A percentile compares a stretch with the other conserved stretches of the same genome.
phyloP scores from a whole-genome alignment of 352 stramenopile species.

The Globisporangium cylindrosporum region DNA sequence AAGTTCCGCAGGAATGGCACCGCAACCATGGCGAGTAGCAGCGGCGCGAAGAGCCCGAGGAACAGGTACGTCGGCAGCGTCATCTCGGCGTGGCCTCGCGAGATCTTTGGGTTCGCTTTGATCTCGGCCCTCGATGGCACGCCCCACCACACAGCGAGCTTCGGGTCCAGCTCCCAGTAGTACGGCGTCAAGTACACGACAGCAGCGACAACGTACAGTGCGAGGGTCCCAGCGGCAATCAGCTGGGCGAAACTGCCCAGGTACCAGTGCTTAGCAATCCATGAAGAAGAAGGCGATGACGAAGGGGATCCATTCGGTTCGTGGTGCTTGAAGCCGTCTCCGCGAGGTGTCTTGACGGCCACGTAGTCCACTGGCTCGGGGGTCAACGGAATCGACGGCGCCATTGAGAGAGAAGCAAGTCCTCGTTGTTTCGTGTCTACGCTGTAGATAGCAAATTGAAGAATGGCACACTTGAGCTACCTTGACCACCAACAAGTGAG shows the following conservation, averaged over 20 bases:
- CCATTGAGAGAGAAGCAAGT: neutral
- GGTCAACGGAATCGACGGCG: neutral
- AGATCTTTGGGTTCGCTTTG: conserved; percentile 12
- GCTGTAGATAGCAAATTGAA: neutral
- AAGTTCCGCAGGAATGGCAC: conserved; percentile 14
- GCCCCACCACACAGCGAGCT: conserved; percentile 22
- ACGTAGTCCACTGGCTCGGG: conserved; percentile 4
- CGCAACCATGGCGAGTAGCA: conserved; percentile 5
- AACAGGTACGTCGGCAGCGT: conserved; percentile 23
- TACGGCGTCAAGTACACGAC: conserved; percentile 22
- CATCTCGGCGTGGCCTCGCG: conserved; percentile 22
- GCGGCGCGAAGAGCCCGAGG: conserved; percentile 15
- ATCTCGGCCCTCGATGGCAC: conserved; percentile 15
- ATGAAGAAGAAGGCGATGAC: neutral
- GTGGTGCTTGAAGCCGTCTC: neutral
- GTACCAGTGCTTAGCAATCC: conserved; percentile 17
- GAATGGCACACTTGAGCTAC: neutral
- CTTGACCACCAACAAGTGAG: neutral
- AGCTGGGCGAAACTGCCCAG: conserved; percentile 18
- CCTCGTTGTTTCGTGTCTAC: neutral
- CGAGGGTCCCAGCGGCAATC: conserved; percentile 6
- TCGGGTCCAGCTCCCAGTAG: conserved; percentile 21
- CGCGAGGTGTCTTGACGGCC: neutral
- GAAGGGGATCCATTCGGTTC: neutral
- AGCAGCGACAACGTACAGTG: conserved; percentile 14